These are phyloP conservation scores for Davidsoniella eucalypti DNA, from an alignment of 2,329 filamentous ascomycete species.

Conservation along the genomic window DNA sequence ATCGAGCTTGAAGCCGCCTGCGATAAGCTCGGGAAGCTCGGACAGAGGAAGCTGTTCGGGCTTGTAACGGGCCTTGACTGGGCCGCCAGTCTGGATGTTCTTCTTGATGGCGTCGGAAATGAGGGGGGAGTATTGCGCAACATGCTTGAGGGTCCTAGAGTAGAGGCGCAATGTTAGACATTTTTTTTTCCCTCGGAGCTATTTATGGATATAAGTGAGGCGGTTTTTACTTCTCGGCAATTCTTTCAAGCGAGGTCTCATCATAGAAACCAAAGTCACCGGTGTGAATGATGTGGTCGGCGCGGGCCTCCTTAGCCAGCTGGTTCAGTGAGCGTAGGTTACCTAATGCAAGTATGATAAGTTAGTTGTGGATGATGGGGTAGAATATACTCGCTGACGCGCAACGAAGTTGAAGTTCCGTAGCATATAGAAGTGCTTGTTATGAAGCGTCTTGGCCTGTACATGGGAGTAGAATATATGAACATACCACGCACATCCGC, in stretches of 20 bases:
- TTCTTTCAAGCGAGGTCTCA: conserved; percentile 83
- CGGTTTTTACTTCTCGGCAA: conserved; percentile 84
- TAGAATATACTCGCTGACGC: not conserved
- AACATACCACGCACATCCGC: conserved; percentile 53
- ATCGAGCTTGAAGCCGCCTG: conserved; percentile 76
- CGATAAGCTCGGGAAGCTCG: conserved; percentile 76
- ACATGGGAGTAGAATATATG: not conserved
- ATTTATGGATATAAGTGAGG: not conserved
- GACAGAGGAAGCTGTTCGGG: conserved; percentile 77
- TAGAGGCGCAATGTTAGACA: not conserved
- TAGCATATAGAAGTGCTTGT: not conserved
- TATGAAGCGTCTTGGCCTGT: too few relatives aligned
- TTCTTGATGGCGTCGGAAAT: conserved; percentile 65
- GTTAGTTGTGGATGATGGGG: conserved; percentile 13
- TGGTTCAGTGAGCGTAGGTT: conserved; percentile 93
- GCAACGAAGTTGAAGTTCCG: not conserved
- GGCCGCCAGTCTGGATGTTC: conserved; percentile 46
- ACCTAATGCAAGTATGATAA: conserved; percentile 34
- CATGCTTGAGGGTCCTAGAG: conserved; percentile 81
- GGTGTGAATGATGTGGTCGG: conserved; percentile 96
- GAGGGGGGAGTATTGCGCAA: conserved; percentile 93
- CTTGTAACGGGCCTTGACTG: conserved; percentile 73
- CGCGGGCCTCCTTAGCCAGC: conserved; percentile 81
- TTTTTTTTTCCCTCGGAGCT: not conserved
- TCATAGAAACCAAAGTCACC: conserved; percentile 99